Base-by-base conservation (phyloP, 2,329 filamentous ascomycete genomes). In the Fusarium dimerum region DNA sequence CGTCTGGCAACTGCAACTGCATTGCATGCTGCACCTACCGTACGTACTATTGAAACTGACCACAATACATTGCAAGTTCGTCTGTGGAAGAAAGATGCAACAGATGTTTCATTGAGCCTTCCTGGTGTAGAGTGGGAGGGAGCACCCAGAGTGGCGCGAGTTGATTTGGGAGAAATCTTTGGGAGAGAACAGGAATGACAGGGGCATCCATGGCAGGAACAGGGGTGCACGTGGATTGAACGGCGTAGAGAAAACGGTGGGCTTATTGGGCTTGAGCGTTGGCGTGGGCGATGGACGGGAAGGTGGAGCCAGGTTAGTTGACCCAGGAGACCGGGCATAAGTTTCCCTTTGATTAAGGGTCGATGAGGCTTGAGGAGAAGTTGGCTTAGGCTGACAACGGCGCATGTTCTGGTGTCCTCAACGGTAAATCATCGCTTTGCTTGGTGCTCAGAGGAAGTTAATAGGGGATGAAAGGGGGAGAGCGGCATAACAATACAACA, bases 311-410 rank as follows among this genome's bases (percentile, higher is more conserved):
- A 60, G 51, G 50, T 49, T 52, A 52, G 54, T 54, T 26, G 56
- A 59, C 55, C 61, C 59, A 57, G 62, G 61, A 63, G 52, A 56
- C 54, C 47, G 62, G 62, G 54, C 62, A 61, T 65, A 55, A 52
- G 52, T 62, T 47, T 51, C 50, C 40, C 51, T 63, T 65, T 65
- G 63, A 65, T 65, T 65, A 65, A 65, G 63, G 63, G 62, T 65
- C 59, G 57, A 56, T 62, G 59, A 65, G 63, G 62, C 63, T 65
- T 65, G 59, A 45, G 55, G 32, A 36, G 48, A 56, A 26, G 5
- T 26, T 26, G 20, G 20, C 20, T 26, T 7, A 26, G 20, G 20
- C 20, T 26, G 20, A 26, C 20, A 26, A 4, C 7, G 20, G 20
- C 4, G 20, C 7, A 26, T 26, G 20, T 26, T 26, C 20, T 26